A percentile compares a stretch with the other conserved stretches of the same genome.
phyloP scores from a whole-genome alignment of 306 rosid genomes.

The Datisca glomerata region DNA sequence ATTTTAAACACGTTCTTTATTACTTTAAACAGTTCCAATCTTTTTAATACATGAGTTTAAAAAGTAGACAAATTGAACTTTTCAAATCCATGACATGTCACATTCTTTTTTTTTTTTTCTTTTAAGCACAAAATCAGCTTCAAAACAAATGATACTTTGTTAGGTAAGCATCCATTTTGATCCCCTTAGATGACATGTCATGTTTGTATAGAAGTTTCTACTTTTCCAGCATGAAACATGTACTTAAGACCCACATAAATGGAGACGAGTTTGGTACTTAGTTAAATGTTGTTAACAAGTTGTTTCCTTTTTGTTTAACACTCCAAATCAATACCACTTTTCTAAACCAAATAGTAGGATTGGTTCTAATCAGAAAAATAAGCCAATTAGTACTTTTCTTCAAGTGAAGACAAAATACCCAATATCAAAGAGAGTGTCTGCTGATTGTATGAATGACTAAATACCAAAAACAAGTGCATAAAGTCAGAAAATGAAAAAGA shows the following conservation, averaged over 20 bases:
- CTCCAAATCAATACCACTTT: not conserved
- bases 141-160: not conserved
- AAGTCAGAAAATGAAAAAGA: no score
- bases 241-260: not conserved
- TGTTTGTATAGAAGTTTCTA: constrained; percentile 1
- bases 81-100: no score
- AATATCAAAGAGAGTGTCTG: no score
- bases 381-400: constrained; percentile 1
- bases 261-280: not conserved
- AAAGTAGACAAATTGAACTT: no score
- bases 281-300: not conserved
- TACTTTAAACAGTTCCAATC: no score
- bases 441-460: no score
- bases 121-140: no score
- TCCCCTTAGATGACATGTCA: not conserved
- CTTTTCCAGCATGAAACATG: not conserved
- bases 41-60: no score
- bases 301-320: not conserved
- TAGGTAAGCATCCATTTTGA: not conserved
- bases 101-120: no score
- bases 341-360: constrained; percentile 9
- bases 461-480: no score
- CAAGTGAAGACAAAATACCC: constrained; percentile 1
- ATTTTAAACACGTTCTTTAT: no score
- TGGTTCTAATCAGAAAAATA: constrained; percentile 3